Percentiles rank a stretch among this genome's conserved stretches.
These are phyloP conservation scores for Xylaria acuta DNA, from an alignment of 495 filamentous ascomycete genomes.

Conservation along the genomic window DNA sequence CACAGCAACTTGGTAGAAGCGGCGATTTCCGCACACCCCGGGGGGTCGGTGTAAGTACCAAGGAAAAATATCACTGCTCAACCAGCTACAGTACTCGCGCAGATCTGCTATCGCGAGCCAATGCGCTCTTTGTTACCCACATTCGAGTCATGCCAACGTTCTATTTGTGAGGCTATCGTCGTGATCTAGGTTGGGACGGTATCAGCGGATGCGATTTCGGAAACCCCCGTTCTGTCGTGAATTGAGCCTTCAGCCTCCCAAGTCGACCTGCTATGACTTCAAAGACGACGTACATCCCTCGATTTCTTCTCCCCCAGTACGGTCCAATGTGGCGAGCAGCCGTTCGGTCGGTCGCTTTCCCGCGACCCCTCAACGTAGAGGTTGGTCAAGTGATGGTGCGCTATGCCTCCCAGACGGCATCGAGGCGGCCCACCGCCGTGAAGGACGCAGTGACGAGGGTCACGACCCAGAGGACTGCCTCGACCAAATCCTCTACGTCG, in stretches of 20 bases:
- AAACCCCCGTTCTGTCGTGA: background rate
- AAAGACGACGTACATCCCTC: constrained; percentile 52
- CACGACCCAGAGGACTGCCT: constrained; percentile 3
- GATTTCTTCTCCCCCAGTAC: constrained; percentile 60
- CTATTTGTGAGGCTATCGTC: background rate
- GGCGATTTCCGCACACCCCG: background rate
- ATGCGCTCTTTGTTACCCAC: background rate
- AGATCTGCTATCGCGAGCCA: background rate
- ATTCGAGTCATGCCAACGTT: background rate
- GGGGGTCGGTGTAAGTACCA: background rate
- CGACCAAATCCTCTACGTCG: constrained; percentile 31
- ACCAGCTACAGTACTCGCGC: background rate
- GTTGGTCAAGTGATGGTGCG: constrained; percentile 40
- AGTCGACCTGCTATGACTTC: constrained; percentile 40
- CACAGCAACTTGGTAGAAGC: background rate
- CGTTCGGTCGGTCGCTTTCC: constrained; percentile 28
- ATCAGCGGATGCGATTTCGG: background rate
- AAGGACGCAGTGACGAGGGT: constrained; percentile 5
- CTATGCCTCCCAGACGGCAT: constrained; percentile 43
- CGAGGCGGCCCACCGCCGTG: constrained; percentile 24
- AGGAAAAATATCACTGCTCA: background rate
- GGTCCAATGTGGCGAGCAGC: constrained; percentile 53
- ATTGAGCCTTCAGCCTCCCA: background rate
- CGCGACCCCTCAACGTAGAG: constrained; percentile 36
- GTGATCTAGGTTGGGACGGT: background rate